phyloP scores from a whole-genome alignment of 768 basidiomycete genomes.

The Suillus fuscotomentosus region DNA sequence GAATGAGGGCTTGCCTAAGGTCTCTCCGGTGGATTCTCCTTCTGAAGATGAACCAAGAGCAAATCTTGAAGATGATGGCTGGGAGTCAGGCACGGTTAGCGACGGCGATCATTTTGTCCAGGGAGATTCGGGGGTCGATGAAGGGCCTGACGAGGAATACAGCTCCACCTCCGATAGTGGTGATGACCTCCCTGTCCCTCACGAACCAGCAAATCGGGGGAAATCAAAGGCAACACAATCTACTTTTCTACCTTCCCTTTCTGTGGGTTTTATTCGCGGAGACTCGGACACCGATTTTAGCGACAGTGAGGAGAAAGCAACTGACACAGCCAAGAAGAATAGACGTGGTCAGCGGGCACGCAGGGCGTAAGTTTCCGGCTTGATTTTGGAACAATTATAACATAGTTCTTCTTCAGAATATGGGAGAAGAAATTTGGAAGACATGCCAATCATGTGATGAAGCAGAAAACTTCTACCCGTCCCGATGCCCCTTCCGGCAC shows the following conservation, averaged over 20 bases:
- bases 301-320: slow-evolving; percentile 56
- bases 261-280: slow-evolving; percentile 81
- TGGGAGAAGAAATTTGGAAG: slow-evolving; percentile 98
- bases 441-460: slow-evolving; percentile 89
- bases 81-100: slow-evolving; percentile 43
- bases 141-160: slow-evolving; percentile 30
- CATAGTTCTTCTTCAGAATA: slow-evolving; percentile 54
- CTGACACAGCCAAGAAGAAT: slow-evolving; percentile 71
- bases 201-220: slow-evolving; percentile 11
- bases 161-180: slow-evolving; percentile 33
- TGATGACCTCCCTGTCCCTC: slow-evolving; percentile 14
- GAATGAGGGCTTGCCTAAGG: slow-evolving; percentile 1
- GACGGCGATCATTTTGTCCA: slow-evolving; percentile 26
- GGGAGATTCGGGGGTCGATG: slow-evolving; percentile 36
- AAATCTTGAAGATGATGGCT: slow-evolving; percentile 28
- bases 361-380: slow-evolving; percentile 68
- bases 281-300: slow-evolving; percentile 78
- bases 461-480: slow-evolving; percentile 29
- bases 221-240: slow-evolving; percentile 32
- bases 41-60: slow-evolving; percentile 15
- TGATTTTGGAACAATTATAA: slow-evolving; percentile 3
- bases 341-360: slow-evolving; percentile 92
- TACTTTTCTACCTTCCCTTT: slow-evolving; percentile 85
- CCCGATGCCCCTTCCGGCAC: slow-evolving; percentile 4
- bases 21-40: slow-evolving; percentile 11